Evolutionary conservation across 2,329 filamentous ascomycete genomes (phyloP), one percentile per base, ranked within the genome.

Genomic region (Fusarium sp.): DNA sequence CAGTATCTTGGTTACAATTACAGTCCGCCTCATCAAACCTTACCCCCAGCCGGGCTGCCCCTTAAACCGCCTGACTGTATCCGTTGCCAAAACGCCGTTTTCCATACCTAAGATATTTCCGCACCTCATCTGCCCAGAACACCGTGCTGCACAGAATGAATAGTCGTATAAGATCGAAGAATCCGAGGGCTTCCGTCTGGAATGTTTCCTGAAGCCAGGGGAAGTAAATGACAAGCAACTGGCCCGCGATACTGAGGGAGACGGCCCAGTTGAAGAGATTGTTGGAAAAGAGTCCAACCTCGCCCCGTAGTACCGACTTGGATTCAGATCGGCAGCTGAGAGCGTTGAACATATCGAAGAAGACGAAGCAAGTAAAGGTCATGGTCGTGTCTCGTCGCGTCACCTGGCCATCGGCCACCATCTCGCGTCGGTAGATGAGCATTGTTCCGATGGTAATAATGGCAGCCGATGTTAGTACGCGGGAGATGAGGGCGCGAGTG

Each of bases 261-360:
- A 99, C 96, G 1, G 96, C 95, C 87, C 96, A 98, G 83, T 98
- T 98, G 85, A 99, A 99, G 83, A 99, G 93, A 69, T 91, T 92
- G 81, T 99, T 99, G 10, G 92, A 91, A 66, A 96, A 93, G 14
- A 97, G 82, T 10, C 93, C 91, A 59, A 97, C 88, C 80, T 99
- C 95, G 44, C 96, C 96, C 29, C 92, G 89, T 5, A 99, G 88
- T 6, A 99, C 87, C 12, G 94, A 97, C 82, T 98, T 98, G 71
- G 90, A 91, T 80, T 98, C 95, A 9, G 93, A 97, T 56, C 96
- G 94, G 83, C 96, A 99, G 17, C 94, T 92, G 24, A 99, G 87
- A 2, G 96, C 96, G 83, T 99, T 98, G 87, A 98, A 98, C 96
- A 99, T 99, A 86, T 99, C 96, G 83, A 98, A 99, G 62, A 99